Conservation (phyloP, 2,329 filamentous ascomycete genomes). For the Exophiala sp. region DNA sequence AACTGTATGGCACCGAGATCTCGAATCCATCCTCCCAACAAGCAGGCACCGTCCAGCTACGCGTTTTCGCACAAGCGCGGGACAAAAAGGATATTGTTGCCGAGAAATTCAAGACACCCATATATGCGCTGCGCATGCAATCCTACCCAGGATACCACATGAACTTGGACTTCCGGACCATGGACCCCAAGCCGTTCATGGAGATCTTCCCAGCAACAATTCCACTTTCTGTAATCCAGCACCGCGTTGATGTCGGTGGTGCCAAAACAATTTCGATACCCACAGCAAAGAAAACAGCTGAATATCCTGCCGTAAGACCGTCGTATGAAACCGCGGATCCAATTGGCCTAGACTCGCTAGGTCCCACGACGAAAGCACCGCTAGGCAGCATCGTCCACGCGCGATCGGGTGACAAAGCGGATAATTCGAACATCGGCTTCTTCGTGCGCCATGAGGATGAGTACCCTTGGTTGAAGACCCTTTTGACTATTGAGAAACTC, state of each 20-base stretch:
- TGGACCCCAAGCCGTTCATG: constrained; percentile 44
- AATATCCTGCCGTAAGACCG: constrained; percentile 2
- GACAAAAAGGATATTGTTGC: constrained; percentile 3
- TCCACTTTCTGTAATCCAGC: constrained; percentile 17
- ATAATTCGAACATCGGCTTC: constrained; percentile 41
- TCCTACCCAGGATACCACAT: constrained; percentile 45
- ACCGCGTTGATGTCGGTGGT: constrained; percentile 10
- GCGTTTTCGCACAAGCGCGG: constrained; percentile 11
- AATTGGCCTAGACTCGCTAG: constrained; percentile 24
- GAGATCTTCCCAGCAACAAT: constrained; percentile 42
- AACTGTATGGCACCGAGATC: constrained; percentile 35
- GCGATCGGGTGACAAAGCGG: constrained; percentile 40
- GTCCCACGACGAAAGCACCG: constrained; percentile 31
- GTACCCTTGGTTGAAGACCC: constrained; percentile 36
- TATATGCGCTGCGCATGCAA: constrained; percentile 35
- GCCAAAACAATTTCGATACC: background rate
- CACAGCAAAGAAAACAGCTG: background rate
- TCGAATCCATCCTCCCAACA: constrained; percentile 39
- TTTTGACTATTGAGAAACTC: constrained; percentile 39
- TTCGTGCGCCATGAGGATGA: constrained; percentile 28
- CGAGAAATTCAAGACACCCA: constrained; percentile 5
- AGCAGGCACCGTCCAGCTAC: constrained; percentile 36
- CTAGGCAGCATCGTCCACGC: constrained; percentile 44
- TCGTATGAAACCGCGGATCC: constrained; percentile 9
- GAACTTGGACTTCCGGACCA: constrained; percentile 44